These are phyloP conservation scores for Neoascochyta sp. DNA, from an alignment of 2,329 filamentous ascomycete genomes.

Conservation along the genomic window DNA sequence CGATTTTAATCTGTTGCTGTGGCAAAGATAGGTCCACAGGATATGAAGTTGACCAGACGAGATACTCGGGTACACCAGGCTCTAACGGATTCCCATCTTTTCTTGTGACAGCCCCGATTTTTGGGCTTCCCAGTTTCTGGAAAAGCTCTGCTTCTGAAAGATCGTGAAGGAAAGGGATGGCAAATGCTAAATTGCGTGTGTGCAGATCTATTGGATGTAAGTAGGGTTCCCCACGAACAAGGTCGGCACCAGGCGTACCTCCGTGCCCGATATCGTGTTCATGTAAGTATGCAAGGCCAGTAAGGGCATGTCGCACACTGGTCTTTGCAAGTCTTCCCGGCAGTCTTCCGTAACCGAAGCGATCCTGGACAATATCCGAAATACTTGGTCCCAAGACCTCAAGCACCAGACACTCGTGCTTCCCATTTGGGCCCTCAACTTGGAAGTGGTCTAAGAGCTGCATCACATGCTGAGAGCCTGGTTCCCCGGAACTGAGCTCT, in stretches of 20 bases:
- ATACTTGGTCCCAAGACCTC: slow-evolving; percentile 43
- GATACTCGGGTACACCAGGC: slow-evolving; percentile 16
- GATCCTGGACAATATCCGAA: slow-evolving; percentile 33
- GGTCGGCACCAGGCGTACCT: too few species aligned
- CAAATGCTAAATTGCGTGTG: slow-evolving; percentile 23
- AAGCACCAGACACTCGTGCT: slow-evolving; percentile 45
- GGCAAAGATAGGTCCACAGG: neutral
- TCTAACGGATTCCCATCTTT: slow-evolving; percentile 16
- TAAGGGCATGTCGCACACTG: slow-evolving; percentile 25
- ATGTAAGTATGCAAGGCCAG: slow-evolving; percentile 19
- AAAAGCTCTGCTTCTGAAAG: slow-evolving; percentile 17
- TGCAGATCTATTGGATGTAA: slow-evolving; percentile 34
- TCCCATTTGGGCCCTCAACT: slow-evolving; percentile 44
- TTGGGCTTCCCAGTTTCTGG: slow-evolving; percentile 13
- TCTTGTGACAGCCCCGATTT: slow-evolving; percentile 13
- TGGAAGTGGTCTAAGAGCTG: slow-evolving; percentile 39
- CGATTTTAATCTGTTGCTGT: slow-evolving; percentile 10
- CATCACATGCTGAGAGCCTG: slow-evolving; percentile 30
- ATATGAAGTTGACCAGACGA: slow-evolving; percentile 13
- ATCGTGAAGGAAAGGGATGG: slow-evolving; percentile 13
- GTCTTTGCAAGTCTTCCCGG: slow-evolving; percentile 38
- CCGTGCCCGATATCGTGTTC: slow-evolving; percentile 21
- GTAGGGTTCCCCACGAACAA: too few species aligned
- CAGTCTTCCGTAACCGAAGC: slow-evolving; percentile 36
- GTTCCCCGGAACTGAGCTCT: slow-evolving; percentile 5